Evolutionary conservation across 208 protist genomes (phyloP).

Genomic region (Trypanosoma conorhini): DNA sequence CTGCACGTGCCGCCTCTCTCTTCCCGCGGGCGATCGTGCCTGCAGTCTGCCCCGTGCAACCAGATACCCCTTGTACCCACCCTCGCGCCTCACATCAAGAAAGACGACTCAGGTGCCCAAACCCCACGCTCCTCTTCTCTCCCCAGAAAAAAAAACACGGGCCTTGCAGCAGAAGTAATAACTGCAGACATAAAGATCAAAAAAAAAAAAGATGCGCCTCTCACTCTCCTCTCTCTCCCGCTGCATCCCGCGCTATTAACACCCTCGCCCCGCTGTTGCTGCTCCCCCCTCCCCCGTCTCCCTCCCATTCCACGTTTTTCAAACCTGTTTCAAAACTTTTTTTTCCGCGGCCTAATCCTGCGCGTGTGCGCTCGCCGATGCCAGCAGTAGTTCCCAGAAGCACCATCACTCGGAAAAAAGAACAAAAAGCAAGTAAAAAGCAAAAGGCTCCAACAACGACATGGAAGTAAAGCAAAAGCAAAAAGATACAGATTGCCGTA

Average conservation of each 20-base stretch:
- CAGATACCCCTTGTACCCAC: too few species aligned
- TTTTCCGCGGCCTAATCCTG: neutral
- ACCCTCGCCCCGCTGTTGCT: too few species aligned
- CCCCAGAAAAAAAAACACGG: slow-evolving; percentile 10
- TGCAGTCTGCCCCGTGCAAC: too few species aligned
- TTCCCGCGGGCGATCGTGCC: too few species aligned
- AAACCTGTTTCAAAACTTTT: neutral
- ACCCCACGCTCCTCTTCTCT: too few species aligned
- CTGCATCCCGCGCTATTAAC: neutral
- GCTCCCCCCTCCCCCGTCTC: too few species aligned
- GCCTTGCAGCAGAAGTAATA: slow-evolving; percentile 8
- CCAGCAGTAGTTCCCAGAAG: neutral
- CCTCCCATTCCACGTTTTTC: neutral
- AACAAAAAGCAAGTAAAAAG: slow-evolving; percentile 25
- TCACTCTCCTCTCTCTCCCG: neutral
- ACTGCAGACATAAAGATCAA: slow-evolving; percentile 23
- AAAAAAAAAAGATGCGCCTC: slow-evolving; percentile 17
- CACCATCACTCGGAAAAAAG: slow-evolving; percentile 8
- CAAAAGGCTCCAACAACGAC: slow-evolving; percentile 25
- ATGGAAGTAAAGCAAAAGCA: neutral
- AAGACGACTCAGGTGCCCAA: too few species aligned
- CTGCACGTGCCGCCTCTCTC: too few species aligned
- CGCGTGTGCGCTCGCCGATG: neutral
- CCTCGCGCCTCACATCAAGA: too few species aligned
- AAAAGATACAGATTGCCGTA: neutral